phyloP scores from a whole-genome alignment of 1,284 basidiomycete species.

The Schizophyllum commune region DNA sequence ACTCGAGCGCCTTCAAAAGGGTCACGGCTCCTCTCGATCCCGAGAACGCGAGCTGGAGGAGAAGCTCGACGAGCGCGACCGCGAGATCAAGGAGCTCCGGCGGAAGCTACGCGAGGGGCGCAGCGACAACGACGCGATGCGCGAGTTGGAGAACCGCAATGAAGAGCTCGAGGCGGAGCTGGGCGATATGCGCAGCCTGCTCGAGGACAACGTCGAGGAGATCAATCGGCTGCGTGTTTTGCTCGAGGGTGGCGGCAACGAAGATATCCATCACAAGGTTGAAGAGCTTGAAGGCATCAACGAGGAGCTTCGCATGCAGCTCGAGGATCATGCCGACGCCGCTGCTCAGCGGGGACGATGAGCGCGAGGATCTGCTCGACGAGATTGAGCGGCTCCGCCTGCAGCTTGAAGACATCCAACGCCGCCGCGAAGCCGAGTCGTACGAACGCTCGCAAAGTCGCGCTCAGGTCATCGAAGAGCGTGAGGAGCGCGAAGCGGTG shows the following conservation, averaged over 20 bases:
- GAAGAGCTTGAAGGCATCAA: slow-evolving; percentile 62
- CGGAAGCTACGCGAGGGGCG: slow-evolving; percentile 28
- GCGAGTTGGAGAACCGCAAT: slow-evolving; percentile 52
- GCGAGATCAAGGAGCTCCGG: slow-evolving; percentile 57
- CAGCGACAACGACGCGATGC: slow-evolving; percentile 40
- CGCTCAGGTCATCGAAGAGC: slow-evolving; percentile 58
- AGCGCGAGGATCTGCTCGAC: slow-evolving; percentile 64
- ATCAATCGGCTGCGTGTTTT: slow-evolving; percentile 60
- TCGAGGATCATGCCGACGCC: slow-evolving; percentile 57
- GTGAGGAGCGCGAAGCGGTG: slow-evolving; percentile 62
- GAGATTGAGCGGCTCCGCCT: slow-evolving; percentile 54
- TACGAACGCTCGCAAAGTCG: slow-evolving; percentile 64
- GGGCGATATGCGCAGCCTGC: slow-evolving; percentile 50
- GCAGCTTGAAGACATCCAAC: slow-evolving; percentile 62
- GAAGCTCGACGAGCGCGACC: slow-evolving; percentile 59
- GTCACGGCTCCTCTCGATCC: slow-evolving; percentile 25
- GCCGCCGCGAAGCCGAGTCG: slow-evolving; percentile 51
- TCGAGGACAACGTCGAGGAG: slow-evolving; percentile 75
- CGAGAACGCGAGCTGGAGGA: slow-evolving; percentile 65
- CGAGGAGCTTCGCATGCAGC: slow-evolving; percentile 46
- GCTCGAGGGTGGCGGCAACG: slow-evolving; percentile 44
- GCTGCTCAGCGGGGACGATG: slow-evolving; percentile 53
- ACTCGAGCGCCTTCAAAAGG: slow-evolving; percentile 61
- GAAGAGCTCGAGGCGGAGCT: slow-evolving; percentile 65
- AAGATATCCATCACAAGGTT: slow-evolving; percentile 30